Evolutionary conservation across 148 eudicot species (phyloP).

Genomic region (Pharnaceum exiguum): DNA sequence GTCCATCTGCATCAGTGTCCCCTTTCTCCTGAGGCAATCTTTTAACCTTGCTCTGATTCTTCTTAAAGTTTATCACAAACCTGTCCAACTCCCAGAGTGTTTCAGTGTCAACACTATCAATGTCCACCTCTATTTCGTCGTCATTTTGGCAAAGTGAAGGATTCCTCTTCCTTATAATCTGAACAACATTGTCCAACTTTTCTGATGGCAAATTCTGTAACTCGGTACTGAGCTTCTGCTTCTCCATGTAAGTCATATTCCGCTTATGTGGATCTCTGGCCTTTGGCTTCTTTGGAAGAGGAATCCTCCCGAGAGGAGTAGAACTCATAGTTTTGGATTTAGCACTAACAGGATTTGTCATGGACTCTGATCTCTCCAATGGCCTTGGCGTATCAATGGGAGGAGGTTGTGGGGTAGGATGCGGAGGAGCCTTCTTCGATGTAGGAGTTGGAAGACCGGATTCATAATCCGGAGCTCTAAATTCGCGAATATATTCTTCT

Average conservation of each 20-base stretch:
- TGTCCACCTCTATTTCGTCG: constrained; percentile 93
- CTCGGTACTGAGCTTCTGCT: constrained; percentile 84
- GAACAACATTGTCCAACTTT: constrained; percentile 74
- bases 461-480: constrained; percentile 38
- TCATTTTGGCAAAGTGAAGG: constrained; percentile 74
- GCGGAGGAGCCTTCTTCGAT: constrained; percentile 46
- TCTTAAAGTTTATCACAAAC: constrained; percentile 72
- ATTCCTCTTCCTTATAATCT: constrained; percentile 86
- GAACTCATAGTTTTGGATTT: constrained; percentile 24
- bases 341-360: constrained; percentile 32
- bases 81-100: constrained; percentile 99
- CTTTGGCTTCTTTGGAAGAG: constrained; percentile 79
- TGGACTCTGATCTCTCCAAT: constrained; percentile 48
- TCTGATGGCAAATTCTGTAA: constrained; percentile 87
- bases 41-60: constrained; percentile 78
- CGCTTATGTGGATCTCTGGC: constrained; percentile 85
- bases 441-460: constrained; percentile 45
- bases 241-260: constrained; percentile 87
- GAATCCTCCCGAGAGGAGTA: constrained; percentile 39
- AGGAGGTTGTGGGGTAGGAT: constrained; percentile 27
- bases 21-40: constrained; percentile 35
- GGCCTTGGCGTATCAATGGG: constrained; percentile 29
- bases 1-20: constrained; percentile 28
- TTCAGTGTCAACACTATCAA: constrained; percentile 82
- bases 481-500: constrained; percentile 48